A percentile compares a stretch with the other conserved stretches of the same genome.
Conservation (phyloP, 139 green algal species). For the Coelastrella sp. region DNA sequence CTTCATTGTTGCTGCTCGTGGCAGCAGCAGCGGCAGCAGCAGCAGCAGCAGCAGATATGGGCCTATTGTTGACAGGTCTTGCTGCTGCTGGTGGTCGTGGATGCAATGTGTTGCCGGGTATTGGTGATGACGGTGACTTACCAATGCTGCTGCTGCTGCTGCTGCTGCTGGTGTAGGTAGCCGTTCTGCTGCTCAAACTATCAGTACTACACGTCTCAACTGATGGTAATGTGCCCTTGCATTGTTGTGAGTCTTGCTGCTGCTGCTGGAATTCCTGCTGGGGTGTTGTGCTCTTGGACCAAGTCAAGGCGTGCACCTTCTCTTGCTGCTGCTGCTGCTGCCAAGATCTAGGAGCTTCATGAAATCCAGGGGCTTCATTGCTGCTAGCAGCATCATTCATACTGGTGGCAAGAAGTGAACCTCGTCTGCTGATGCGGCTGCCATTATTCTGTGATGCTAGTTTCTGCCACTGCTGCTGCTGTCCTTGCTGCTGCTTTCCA, state of each 20-base stretch:
- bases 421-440: background rate
- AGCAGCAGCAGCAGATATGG: background rate
- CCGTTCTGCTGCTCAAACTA: too few relatives aligned
- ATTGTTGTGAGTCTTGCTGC: too few relatives aligned
- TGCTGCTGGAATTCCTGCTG: too few relatives aligned
- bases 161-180: background rate
- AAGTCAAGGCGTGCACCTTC: too few relatives aligned
- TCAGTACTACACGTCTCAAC: too few relatives aligned
- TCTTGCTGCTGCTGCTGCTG: background rate
- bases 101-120: background rate
- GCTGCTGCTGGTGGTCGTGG: background rate
- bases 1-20: background rate
- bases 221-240: too few relatives aligned
- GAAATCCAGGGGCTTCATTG: too few relatives aligned
- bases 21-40: background rate
- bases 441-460: background rate
- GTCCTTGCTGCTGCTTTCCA: background rate
- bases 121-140: background rate
- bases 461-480: constrained; percentile 36
- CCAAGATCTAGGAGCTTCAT: too few relatives aligned
- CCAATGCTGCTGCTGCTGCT: background rate
- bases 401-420: background rate
- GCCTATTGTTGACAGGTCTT: background rate
- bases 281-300: too few relatives aligned
- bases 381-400: background rate